These are phyloP conservation scores for Colletotrichum phormii DNA, from an alignment of 2,329 filamentous ascomycete species.

Conservation along the genomic window DNA sequence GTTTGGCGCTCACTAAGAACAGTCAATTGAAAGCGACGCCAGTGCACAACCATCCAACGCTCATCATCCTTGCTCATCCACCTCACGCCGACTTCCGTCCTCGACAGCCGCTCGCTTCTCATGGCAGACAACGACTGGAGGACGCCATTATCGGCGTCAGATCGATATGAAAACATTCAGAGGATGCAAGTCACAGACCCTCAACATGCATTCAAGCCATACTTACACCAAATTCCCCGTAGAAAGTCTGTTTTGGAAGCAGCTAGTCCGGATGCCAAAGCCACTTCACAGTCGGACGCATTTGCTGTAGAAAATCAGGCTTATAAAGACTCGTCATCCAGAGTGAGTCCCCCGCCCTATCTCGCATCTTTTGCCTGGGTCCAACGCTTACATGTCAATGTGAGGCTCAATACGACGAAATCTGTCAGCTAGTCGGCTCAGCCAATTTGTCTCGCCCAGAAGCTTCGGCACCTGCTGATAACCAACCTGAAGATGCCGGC, in stretches of 20 bases:
- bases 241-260: conserved; percentile 34
- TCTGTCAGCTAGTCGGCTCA: conserved; percentile 48
- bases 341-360: conserved; percentile 11
- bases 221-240: neutral
- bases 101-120: neutral
- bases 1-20: conserved; percentile 12
- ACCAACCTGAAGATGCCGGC: conserved; percentile 43
- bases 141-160: conserved; percentile 63
- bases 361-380: neutral
- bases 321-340: conserved; percentile 31
- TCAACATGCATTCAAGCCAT: neutral
- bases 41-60: neutral
- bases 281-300: conserved; percentile 36
- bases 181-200: conserved; percentile 63
- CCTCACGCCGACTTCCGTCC: too few species aligned
- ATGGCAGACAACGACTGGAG: conserved; percentile 56
- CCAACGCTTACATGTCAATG: neutral
- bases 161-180: conserved; percentile 73
- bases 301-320: conserved; percentile 37
- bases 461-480: neutral
- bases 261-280: conserved; percentile 11
- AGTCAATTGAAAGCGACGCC: neutral
- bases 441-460: conserved; percentile 30
- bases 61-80: neutral
- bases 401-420: conserved; percentile 51